These are phyloP conservation scores for Dicorynia guianensis DNA, from an alignment of 306 rosid species.

Conservation along the genomic window DNA sequence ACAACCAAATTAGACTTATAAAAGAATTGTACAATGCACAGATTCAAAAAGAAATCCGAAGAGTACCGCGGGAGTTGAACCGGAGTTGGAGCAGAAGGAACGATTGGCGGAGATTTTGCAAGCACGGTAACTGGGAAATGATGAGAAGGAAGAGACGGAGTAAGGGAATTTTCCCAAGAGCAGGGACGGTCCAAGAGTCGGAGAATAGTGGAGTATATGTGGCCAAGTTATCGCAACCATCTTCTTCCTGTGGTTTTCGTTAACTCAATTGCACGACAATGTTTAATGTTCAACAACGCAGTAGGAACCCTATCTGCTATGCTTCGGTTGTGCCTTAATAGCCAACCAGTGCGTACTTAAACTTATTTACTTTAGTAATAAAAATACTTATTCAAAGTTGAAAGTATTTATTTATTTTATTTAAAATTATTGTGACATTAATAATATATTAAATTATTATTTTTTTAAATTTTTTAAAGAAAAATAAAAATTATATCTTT, in stretches of 20 bases:
- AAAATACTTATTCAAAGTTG: no score
- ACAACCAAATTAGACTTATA: background rate
- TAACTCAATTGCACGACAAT: background rate
- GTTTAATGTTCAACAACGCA: background rate
- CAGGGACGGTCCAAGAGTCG: slow-evolving; percentile 45
- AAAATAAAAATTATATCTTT: no score
- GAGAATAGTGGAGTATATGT: slow-evolving; percentile 51
- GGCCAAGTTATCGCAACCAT: slow-evolving; percentile 63
- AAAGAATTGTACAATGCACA: background rate
- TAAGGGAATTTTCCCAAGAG: slow-evolving; percentile 36
- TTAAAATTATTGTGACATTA: no score
- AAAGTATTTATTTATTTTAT: no score
- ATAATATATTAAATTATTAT: no score
- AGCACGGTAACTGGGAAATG: background rate
- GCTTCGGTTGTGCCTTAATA: no score
- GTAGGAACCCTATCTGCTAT: no score
- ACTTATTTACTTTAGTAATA: no score
- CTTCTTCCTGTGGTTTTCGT: background rate
- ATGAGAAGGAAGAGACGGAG: background rate
- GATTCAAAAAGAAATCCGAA: background rate
- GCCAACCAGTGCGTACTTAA: no score
- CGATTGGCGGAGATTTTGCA: slow-evolving; percentile 47
- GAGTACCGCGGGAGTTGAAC: slow-evolving; percentile 46
- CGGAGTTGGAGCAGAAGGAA: slow-evolving; percentile 60
- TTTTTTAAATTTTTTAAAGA: no score